A percentile compares a stretch with the other conserved stretches of the same genome.
phyloP scores from a whole-genome alignment of 345 rosid genomes.

The Melastoma malabathricum region DNA sequence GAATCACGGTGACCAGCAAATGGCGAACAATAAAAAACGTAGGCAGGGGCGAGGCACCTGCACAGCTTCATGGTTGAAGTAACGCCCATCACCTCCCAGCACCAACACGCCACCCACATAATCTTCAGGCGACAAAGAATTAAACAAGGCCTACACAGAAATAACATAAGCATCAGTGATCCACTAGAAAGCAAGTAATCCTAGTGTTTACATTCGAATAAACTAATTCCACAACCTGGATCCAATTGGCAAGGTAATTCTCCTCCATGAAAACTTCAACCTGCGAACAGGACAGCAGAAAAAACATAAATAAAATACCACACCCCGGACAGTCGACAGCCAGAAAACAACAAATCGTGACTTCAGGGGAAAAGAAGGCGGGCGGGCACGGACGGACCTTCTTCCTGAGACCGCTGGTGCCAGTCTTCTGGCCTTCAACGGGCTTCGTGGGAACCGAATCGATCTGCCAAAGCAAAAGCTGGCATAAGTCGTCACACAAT shows the following conservation, averaged over 20 bases:
- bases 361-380: neutral
- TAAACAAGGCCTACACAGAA: conserved; percentile 57
- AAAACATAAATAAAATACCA: neutral
- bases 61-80: conserved; percentile 71
- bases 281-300: conserved; percentile 17
- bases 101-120: conserved; percentile 65
- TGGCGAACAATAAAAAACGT: neutral
- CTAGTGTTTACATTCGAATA: neutral
- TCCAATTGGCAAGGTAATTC: conserved; percentile 90
- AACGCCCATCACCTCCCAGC: conserved; percentile 92
- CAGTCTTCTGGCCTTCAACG: conserved; percentile 73
- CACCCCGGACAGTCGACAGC: no score
- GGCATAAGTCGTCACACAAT: neutral
- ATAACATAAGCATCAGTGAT: neutral
- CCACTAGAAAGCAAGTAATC: neutral
- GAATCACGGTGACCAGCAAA: neutral
- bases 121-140: conserved; percentile 71
- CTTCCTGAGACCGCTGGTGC: conserved; percentile 75
- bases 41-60: conserved; percentile 28
- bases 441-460: conserved; percentile 63
- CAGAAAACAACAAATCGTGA: neutral
- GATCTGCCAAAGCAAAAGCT: conserved; percentile 21
- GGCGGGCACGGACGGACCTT: no score
- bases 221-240: conserved; percentile 47
- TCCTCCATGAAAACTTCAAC: conserved; percentile 83